Evolutionary conservation across 139 green algal species (phyloP), one percentile per base, ranked within the genome.

Genomic region (Coccomyxa sp.): DNA sequence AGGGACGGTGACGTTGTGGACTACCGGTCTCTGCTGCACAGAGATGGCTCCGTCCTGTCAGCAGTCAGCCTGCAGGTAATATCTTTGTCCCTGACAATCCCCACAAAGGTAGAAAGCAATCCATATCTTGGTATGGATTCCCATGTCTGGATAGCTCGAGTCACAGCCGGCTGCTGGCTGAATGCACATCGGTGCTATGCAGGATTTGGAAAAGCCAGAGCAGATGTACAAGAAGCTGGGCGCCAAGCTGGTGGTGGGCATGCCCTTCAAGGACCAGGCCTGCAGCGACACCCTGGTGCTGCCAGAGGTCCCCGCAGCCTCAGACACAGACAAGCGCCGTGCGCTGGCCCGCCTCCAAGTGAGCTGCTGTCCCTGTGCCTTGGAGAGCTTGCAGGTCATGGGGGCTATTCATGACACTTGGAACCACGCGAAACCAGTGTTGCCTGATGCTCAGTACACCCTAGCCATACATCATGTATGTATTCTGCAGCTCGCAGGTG

Each of bases 221-320:
- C 9, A 79, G 39, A 79, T 93, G 64, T 99, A 99, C 92, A 84
- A 88, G 76, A 82, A 87, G 70, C 92, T 99, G 54, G 95, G 94
- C 3, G 85, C 81, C 84, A 99, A 99, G 92, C 83, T 98, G 86
- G 93, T 88, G 6, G 94, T 99, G 78, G 96, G 96, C 75, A 98
- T 99, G 94, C 96, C 96, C 16, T 99, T 99, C 91, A 98, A 98
- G 86, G 96, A 99, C 87, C 93, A 98, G 40, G 95, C 95, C 58
- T 98, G 96, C 36, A 86, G 85, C 0, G 96, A 99, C 89, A 93
- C 87, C 38, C 85, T 99, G 70, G 79, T 98, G 44, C 88, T 99
- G 90, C 82, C 84, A 54, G 79, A 96, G 80, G 27, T 97, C 7
- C 90, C 90, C 16, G 78, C 86, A 24, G 39, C 78, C 27, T 68